Percentiles rank a stretch among this genome's conserved stretches.
Evolutionary conservation across 2,329 filamentous ascomycete genomes (phyloP).

Genomic region (Purpureocillium takamizusanense): DNA sequence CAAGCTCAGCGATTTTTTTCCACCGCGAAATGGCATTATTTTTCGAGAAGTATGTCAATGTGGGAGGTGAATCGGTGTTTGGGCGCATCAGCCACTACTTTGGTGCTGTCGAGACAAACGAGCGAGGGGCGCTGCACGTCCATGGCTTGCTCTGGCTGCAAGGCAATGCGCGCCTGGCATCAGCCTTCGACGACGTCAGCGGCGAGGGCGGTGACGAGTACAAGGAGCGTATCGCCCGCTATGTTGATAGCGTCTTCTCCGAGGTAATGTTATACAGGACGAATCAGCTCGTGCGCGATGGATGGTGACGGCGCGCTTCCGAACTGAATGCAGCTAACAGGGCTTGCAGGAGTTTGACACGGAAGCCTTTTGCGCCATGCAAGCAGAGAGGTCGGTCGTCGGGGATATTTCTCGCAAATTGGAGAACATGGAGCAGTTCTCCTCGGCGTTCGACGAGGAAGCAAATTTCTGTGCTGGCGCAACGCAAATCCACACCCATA

Average conservation of each 20-base stretch:
- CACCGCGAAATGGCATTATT: too few species aligned
- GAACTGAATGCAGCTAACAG: too few species aligned
- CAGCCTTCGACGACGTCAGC: too few species aligned
- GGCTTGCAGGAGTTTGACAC: background rate
- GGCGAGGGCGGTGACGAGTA: too few species aligned
- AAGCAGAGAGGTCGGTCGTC: background rate
- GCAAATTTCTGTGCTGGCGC: background rate
- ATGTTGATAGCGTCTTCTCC: too few species aligned
- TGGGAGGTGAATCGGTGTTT: background rate
- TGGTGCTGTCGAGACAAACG: conserved; percentile 1
- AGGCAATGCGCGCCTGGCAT: too few species aligned
- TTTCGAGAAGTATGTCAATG: too few species aligned
- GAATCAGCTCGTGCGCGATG: too few species aligned
- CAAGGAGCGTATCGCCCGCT: too few species aligned
- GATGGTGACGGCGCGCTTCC: too few species aligned
- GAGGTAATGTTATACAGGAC: too few species aligned
- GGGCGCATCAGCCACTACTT: conserved; percentile 3
- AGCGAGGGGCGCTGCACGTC: background rate
- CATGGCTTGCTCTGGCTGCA: too few species aligned
- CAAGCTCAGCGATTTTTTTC: conserved; percentile 4
- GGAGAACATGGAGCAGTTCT: background rate
- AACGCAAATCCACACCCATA: background rate
- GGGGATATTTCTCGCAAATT: background rate
- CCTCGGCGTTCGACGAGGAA: background rate
- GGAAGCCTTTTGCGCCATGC: background rate